Percentiles rank a stretch among this genome's conserved stretches.
Evolutionary conservation across 495 filamentous ascomycete species (phyloP).

Genomic region (Tuber aestivum): DNA sequence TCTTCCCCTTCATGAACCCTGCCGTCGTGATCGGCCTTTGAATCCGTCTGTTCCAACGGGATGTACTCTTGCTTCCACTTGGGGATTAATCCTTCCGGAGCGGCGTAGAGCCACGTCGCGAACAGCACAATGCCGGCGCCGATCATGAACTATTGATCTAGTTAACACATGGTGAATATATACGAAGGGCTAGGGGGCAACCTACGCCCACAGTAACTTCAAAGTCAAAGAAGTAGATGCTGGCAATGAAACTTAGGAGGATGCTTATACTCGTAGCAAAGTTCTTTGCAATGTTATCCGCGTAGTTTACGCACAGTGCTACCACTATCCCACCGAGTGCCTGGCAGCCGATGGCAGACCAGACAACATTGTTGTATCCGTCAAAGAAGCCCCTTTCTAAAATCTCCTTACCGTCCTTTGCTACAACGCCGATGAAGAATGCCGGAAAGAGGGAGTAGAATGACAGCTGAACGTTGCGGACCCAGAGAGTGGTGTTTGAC

Average conservation of each 20-base stretch:
- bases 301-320: conserved; percentile 77
- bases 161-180: conserved; percentile 16
- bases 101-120: conserved; percentile 79
- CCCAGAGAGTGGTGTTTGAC: conserved; percentile 72
- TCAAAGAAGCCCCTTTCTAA: conserved; percentile 80
- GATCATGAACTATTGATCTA: conserved; percentile 62
- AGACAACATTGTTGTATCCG: conserved; percentile 87
- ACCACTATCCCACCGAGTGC: conserved; percentile 75
- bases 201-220: conserved; percentile 64
- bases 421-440: conserved; percentile 75
- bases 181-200: conserved; percentile 18
- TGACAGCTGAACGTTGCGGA: conserved; percentile 86
- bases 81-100: conserved; percentile 42
- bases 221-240: conserved; percentile 78
- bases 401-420: conserved; percentile 79
- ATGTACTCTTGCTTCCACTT: conserved; percentile 23
- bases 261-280: conserved; percentile 89
- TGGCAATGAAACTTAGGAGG: conserved; percentile 73
- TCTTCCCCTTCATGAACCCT: conserved; percentile 17
- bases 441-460: conserved; percentile 87
- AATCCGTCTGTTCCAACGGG: conserved; percentile 33
- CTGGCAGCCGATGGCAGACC: conserved; percentile 76
- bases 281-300: conserved; percentile 84
- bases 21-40: conserved; percentile 25
- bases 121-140: conserved; percentile 70